Conservation (phyloP, 2,329 filamentous ascomycete genomes). For the Botrytis elliptica region DNA sequence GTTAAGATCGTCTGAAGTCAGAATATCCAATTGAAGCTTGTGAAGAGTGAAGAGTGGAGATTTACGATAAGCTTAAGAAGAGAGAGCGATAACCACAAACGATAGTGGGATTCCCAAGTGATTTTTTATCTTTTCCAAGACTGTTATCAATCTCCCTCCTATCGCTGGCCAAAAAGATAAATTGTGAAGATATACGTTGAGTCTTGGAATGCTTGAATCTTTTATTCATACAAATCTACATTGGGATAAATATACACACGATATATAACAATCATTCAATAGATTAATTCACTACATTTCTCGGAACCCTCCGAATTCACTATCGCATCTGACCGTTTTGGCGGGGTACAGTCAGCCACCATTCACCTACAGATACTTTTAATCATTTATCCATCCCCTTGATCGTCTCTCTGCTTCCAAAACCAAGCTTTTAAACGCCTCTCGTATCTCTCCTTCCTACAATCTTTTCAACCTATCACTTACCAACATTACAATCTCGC, state of each 20-base stretch:
- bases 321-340: background rate
- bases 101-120: background rate
- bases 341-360: constrained; percentile 5
- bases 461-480: background rate
- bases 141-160: background rate
- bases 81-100: background rate
- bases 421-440: background rate
- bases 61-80: background rate
- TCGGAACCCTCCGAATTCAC: background rate
- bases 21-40: background rate
- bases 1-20: background rate
- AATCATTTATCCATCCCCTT: background rate
- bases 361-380: background rate
- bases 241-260: background rate
- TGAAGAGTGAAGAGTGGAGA: background rate
- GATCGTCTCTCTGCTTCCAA: background rate
- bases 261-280: background rate
- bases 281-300: background rate
- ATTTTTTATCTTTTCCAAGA: background rate
- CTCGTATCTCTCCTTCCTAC: background rate
- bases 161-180: background rate
- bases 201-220: background rate
- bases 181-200: background rate
- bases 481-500: background rate
- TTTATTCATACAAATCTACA: background rate